Percentiles rank a stretch among this genome's conserved stretches.
Evolutionary conservation across 495 filamentous ascomycete species (phyloP).

Genomic region (Elasticomyces elasticus): DNA sequence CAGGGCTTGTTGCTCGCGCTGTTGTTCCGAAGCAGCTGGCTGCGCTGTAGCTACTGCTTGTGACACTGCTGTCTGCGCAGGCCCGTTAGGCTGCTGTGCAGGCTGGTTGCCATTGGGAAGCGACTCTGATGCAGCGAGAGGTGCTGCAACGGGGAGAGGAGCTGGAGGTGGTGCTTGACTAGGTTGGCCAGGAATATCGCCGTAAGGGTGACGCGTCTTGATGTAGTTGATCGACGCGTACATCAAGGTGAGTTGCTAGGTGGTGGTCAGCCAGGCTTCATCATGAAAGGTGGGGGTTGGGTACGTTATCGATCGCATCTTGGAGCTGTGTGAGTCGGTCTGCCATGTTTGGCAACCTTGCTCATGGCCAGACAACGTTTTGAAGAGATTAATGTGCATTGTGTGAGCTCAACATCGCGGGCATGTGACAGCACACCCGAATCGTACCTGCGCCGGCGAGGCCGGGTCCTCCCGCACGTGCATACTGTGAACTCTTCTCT

Average conservation of each 20-base stretch:
- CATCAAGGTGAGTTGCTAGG: conserved; percentile 80
- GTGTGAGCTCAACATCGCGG: not conserved
- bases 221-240: conserved; percentile 77
- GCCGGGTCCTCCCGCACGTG: not conserved
- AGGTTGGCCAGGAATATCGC: conserved; percentile 50
- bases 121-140: conserved; percentile 19
- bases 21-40: not conserved
- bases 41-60: too few relatives aligned
- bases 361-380: too few relatives aligned
- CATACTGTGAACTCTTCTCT: not conserved
- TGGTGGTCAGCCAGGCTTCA: conserved; percentile 2
- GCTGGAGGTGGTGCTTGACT: conserved; percentile 33
- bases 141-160: conserved; percentile 10
- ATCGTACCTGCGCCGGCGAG: conserved; percentile 5
- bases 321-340: conserved; percentile 91
- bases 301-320: conserved; percentile 83
- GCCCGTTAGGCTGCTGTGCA: conserved; percentile 15
- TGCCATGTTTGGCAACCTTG: conserved; percentile 47
- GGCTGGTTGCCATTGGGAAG: conserved; percentile 13
- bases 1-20: not conserved
- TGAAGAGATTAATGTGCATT: too few relatives aligned
- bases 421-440: not conserved
- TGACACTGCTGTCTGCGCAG: not conserved
- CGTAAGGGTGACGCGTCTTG: conserved; percentile 67
- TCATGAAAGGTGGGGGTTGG: not conserved